Conservation (phyloP, 140 eudicot species). For the Flaveria floridana region DNA sequence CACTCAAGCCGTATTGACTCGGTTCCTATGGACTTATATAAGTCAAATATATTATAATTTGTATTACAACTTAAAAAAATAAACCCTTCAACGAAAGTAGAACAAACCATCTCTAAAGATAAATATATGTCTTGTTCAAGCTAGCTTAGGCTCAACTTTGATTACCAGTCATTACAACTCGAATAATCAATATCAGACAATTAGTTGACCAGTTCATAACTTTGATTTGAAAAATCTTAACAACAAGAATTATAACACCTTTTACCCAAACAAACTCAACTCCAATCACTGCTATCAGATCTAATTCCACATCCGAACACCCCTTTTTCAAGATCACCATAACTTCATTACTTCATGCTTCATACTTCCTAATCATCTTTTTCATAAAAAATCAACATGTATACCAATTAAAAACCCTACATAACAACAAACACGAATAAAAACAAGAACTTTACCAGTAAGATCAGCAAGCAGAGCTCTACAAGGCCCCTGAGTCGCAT, state of each 20-base stretch:
- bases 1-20: background rate
- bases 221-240: background rate
- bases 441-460: conserved; percentile 48
- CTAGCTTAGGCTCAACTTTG: background rate
- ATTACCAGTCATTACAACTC: too few relatives aligned
- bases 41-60: too few relatives aligned
- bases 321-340: background rate
- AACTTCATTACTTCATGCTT: background rate
- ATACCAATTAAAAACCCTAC: background rate
- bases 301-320: background rate
- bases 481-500: conserved; percentile 91
- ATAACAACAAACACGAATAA: background rate
- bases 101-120: background rate
- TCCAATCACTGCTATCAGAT: background rate
- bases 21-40: background rate
- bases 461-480: conserved; percentile 94
- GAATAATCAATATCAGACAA: background rate
- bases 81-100: too few relatives aligned
- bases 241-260: background rate
- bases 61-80: too few relatives aligned
- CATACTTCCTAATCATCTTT: background rate
- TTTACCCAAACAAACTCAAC: background rate
- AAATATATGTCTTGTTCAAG: background rate
- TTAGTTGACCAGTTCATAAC: background rate
- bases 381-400: background rate